These are phyloP conservation scores for Histomonas meleagridis DNA, from an alignment of 208 protist species.

Conservation along the genomic window DNA sequence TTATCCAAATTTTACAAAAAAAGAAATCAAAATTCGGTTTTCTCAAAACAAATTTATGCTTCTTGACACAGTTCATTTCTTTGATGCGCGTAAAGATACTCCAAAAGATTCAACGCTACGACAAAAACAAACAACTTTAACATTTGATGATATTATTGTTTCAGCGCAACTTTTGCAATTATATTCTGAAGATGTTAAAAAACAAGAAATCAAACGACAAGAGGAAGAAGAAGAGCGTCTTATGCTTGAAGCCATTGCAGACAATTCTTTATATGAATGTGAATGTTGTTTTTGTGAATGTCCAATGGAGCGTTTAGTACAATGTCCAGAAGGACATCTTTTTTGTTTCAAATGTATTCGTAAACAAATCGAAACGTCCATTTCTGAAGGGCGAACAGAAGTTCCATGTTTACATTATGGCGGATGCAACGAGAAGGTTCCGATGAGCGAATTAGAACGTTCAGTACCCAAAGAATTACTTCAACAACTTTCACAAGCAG, in stretches of 20 bases:
- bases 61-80: background rate
- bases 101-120: background rate
- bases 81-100: background rate
- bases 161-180: background rate
- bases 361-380: slow-evolving; percentile 6
- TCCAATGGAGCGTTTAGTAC: background rate
- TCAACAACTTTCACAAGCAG: background rate
- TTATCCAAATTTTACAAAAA: background rate
- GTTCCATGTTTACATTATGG: background rate
- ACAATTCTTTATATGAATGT: slow-evolving; percentile 1
- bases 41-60: background rate
- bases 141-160: background rate
- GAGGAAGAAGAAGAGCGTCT: no score
- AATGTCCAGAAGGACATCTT: slow-evolving; percentile 24
- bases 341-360: background rate
- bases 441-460: background rate
- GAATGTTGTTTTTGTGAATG: background rate
- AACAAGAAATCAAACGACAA: background rate
- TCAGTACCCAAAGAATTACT: background rate
- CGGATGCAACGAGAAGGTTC: background rate
- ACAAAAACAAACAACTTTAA: background rate
- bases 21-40: background rate
- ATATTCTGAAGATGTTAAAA: background rate
- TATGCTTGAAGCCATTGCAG: background rate
- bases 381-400: background rate